Conservation (phyloP, 345 rosid species). For the Pistacia integerrima region DNA sequence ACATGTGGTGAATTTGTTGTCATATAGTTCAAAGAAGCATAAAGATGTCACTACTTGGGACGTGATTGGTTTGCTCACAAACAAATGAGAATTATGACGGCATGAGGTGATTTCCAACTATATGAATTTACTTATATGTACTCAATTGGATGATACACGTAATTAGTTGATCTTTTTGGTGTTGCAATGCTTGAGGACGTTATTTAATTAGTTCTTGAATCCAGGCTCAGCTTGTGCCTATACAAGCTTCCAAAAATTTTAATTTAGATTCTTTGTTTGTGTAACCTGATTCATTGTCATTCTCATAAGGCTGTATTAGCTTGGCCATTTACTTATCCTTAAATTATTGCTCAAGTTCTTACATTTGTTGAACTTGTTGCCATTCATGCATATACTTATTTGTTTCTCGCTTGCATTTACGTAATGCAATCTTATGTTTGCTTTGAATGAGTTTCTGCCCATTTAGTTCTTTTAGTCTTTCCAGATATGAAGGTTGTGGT, state of each 20-base stretch:
- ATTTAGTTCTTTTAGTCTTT: neutral
- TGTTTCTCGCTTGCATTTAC: neutral
- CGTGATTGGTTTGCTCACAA: too few species aligned
- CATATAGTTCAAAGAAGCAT: too few species aligned
- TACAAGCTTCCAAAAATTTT: slow-evolving; percentile 77
- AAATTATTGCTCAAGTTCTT: too few species aligned
- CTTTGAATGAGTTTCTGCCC: slow-evolving; percentile 13
- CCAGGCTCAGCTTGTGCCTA: slow-evolving; percentile 75
- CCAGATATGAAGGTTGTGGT: neutral
- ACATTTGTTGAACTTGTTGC: neutral
- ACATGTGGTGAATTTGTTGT: too few species aligned
- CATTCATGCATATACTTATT: neutral
- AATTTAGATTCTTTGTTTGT: too few species aligned
- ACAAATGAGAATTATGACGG: too few species aligned
- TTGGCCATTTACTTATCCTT: too few species aligned
- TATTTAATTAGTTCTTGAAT: slow-evolving; percentile 88
- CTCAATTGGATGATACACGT: too few species aligned
- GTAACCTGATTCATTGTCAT: too few species aligned
- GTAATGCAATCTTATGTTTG: neutral
- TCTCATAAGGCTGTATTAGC: too few species aligned
- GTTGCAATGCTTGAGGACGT: slow-evolving; percentile 61
- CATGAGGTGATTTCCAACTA: too few species aligned
- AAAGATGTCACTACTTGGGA: too few species aligned
- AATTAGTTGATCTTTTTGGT: neutral
- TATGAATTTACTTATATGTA: neutral